A percentile compares a stretch with the other conserved stretches of the same genome.
phyloP scores from a whole-genome alignment of 2,329 filamentous ascomycete species.

The Colletotrichum sp. region DNA sequence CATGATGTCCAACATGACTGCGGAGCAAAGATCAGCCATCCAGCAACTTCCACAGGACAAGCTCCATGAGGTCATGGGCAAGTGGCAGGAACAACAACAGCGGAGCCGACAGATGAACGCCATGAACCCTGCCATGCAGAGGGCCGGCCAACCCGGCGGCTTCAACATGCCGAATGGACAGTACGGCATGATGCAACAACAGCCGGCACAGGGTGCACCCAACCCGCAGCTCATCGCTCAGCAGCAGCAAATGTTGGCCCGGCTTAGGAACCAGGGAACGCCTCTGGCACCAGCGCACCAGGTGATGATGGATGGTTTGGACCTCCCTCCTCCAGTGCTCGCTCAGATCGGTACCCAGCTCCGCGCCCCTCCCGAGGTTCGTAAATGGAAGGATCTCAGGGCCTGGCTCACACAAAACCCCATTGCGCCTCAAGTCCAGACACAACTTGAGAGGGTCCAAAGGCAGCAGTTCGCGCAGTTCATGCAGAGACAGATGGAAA shows the following conservation, averaged over 20 bases:
- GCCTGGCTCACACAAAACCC: constrained; percentile 44
- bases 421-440: constrained; percentile 33
- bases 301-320: constrained; percentile 52
- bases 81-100: constrained; percentile 48
- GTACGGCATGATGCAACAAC: constrained; percentile 34
- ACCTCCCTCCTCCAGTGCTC: constrained; percentile 44
- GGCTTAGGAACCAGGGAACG: constrained; percentile 26
- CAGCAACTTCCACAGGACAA: constrained; percentile 52
- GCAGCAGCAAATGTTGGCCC: constrained; percentile 29
- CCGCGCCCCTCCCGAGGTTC: constrained; percentile 41
- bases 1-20: constrained; percentile 49
- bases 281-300: constrained; percentile 35
- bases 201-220: constrained; percentile 27
- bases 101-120: constrained; percentile 38
- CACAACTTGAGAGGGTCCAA: constrained; percentile 39
- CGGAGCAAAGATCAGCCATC: constrained; percentile 51
- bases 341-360: constrained; percentile 33
- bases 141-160: constrained; percentile 33
- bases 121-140: constrained; percentile 33
- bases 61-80: constrained; percentile 55
- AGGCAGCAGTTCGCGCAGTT: constrained; percentile 40
- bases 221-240: constrained; percentile 28
- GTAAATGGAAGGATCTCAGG: constrained; percentile 56
- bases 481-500: constrained; percentile 25
- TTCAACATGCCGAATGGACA: constrained; percentile 31